phyloP scores from a whole-genome alignment of 805 yeast genomes.

The Yamadazyma olivae region DNA sequence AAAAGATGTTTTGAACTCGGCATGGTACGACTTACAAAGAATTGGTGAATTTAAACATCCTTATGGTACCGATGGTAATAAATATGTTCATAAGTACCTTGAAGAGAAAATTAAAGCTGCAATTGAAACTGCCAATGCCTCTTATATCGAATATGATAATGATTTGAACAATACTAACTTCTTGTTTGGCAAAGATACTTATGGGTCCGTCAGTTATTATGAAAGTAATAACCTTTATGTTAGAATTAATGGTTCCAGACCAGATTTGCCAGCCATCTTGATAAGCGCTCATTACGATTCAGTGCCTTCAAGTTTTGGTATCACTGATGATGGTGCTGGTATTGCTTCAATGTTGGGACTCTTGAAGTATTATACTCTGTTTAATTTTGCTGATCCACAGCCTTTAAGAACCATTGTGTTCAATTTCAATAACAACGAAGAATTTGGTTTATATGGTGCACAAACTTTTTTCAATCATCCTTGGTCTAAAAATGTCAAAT shows the following conservation, averaged over 20 bases:
- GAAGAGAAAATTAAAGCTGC: slow-evolving; percentile 38
- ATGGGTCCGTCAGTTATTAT: slow-evolving; percentile 59
- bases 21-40: slow-evolving; percentile 71
- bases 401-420: slow-evolving; percentile 74
- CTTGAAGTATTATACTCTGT: slow-evolving; percentile 42
- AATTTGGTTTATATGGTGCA: slow-evolving; percentile 84
- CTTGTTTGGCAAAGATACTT: slow-evolving; percentile 50
- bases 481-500: slow-evolving; percentile 60
- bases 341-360: slow-evolving; percentile 76
- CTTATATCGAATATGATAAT: slow-evolving; percentile 36
- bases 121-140: slow-evolving; percentile 16
- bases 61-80: slow-evolving; percentile 74
- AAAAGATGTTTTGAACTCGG: slow-evolving; percentile 33
- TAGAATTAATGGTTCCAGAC: slow-evolving; percentile 62
- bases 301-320: slow-evolving; percentile 82
- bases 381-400: slow-evolving; percentile 21
- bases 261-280: slow-evolving; percentile 60
- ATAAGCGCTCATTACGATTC: slow-evolving; percentile 87
- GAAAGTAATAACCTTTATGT: slow-evolving; percentile 83
- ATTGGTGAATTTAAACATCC: slow-evolving; percentile 73
- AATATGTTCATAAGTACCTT: slow-evolving; percentile 69
- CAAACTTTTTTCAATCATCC: slow-evolving; percentile 67
- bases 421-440: slow-evolving; percentile 89
- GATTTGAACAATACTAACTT: slow-evolving; percentile 42
- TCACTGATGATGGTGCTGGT: slow-evolving; percentile 93